These are phyloP conservation scores for Geranomyces michiganensis DNA, from an alignment of 192 early-diverging fungal species.

Conservation along the genomic window DNA sequence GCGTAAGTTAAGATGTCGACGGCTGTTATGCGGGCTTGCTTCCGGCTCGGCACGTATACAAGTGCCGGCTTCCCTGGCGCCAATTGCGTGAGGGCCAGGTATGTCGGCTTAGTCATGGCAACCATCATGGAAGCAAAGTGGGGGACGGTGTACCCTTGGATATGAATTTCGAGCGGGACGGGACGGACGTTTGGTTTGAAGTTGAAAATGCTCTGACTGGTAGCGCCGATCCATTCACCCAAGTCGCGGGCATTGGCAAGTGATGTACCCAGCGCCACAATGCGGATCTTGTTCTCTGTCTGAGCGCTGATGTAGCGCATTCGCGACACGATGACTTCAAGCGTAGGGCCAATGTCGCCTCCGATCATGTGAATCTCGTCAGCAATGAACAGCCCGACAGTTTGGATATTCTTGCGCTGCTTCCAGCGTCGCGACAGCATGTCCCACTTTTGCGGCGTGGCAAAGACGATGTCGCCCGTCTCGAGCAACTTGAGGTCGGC, in stretches of 20 bases:
- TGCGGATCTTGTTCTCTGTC: constrained; percentile 80
- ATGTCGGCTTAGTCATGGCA: constrained; percentile 87
- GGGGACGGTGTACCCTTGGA: constrained; percentile 87
- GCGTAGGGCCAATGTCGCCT: constrained; percentile 84
- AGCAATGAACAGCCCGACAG: constrained; percentile 83
- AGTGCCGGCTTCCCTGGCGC: constrained; percentile 67
- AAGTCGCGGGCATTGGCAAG: constrained; percentile 98
- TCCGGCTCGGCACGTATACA: constrained; percentile 90
- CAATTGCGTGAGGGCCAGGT: constrained; percentile 73
- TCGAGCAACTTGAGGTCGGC: constrained; percentile 89
- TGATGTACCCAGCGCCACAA: constrained; percentile 86
- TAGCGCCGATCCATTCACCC: constrained; percentile 95
- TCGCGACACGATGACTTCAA: constrained; percentile 91
- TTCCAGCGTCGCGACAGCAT: constrained; percentile 93
- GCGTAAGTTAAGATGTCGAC: constrained; percentile 81
- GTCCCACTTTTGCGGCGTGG: constrained; percentile 94
- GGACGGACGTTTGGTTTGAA: constrained; percentile 93
- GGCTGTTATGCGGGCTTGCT: constrained; percentile 86
- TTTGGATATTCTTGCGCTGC: constrained; percentile 91
- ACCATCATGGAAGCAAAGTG: constrained; percentile 97
- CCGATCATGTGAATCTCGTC: constrained; percentile 96
- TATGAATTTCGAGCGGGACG: constrained; percentile 92
- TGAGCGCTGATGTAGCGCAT: constrained; percentile 90
- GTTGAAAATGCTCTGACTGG: constrained; percentile 78
- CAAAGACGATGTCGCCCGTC: constrained; percentile 87